These are phyloP conservation scores for Sporothrix pallida DNA, from an alignment of 2,329 filamentous ascomycete genomes.

Conservation along the genomic window DNA sequence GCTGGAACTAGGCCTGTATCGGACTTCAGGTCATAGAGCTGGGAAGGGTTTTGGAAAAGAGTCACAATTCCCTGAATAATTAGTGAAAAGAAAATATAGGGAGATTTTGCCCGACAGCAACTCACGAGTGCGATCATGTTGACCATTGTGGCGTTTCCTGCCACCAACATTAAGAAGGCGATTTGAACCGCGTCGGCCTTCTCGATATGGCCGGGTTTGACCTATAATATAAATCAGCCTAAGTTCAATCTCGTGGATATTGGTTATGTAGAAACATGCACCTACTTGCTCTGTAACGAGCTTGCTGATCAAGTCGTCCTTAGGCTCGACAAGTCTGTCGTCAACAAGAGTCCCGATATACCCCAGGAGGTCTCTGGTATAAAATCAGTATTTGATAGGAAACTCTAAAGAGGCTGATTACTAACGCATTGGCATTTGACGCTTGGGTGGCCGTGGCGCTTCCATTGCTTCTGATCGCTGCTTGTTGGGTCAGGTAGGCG, in stretches of 20 bases:
- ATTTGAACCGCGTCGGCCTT: neutral
- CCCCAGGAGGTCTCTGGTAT: no score
- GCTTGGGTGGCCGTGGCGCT: neutral
- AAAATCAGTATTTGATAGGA: no score
- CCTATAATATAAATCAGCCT: neutral
- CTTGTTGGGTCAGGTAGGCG: neutral
- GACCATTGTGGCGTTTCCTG: neutral
- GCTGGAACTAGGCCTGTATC: neutral
- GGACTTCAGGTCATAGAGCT: neutral
- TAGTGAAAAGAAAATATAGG: no score
- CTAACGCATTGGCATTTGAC: no score
- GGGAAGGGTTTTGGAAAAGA: neutral
- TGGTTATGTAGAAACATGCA: no score
- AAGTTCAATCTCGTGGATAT: no score
- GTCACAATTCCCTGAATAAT: neutral
- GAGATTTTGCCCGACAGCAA: neutral
- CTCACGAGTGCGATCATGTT: neutral
- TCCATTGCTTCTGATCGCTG: neutral
- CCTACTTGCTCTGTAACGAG: neutral
- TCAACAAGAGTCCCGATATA: neutral
- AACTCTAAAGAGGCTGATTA: no score
- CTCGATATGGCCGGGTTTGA: neutral
- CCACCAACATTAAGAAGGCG: neutral
- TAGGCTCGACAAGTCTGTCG: neutral
- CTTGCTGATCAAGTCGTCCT: neutral